Percentiles rank a stretch among this genome's conserved stretches.
These are phyloP conservation scores for Botrytis fabae DNA, from an alignment of 2,329 filamentous ascomycete species.

Conservation along the genomic window DNA sequence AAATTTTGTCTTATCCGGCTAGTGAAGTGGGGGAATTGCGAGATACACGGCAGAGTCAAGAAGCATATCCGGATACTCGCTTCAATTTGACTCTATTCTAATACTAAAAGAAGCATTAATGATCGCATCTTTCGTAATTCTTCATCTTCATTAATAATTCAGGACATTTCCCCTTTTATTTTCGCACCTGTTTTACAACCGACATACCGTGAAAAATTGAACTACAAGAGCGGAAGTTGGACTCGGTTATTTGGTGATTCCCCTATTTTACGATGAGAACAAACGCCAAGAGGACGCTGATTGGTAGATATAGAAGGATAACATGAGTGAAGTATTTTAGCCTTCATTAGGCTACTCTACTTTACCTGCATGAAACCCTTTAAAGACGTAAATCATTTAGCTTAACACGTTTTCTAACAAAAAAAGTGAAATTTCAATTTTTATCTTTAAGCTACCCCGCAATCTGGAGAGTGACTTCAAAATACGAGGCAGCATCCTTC, in stretches of 20 bases:
- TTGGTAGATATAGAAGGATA: too few species aligned
- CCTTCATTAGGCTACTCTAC: neutral
- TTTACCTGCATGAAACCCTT: fast-evolving
- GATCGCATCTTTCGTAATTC: neutral
- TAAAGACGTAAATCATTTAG: neutral
- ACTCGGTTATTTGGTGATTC: neutral
- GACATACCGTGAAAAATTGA: fast-evolving
- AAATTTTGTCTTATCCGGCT: neutral
- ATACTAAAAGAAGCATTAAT: neutral
- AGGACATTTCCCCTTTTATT: fast-evolving
- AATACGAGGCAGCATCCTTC: neutral
- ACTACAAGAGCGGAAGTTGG: neutral
- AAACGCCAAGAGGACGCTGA: fast-evolving
- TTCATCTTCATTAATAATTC: fast-evolving
- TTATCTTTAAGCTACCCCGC: neutral
- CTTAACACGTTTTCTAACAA: neutral
- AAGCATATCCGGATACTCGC: neutral
- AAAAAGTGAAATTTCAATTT: neutral
- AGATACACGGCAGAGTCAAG: neutral
- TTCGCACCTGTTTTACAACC: fast-evolving
- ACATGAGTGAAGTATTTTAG: neutral
- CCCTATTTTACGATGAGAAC: neutral
- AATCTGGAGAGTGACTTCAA: neutral
- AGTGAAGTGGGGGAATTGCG: neutral
- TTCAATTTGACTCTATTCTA: fast-evolving